Base-by-base conservation (phyloP, 1,284 basidiomycete species). In the Pholiota adiposa region DNA sequence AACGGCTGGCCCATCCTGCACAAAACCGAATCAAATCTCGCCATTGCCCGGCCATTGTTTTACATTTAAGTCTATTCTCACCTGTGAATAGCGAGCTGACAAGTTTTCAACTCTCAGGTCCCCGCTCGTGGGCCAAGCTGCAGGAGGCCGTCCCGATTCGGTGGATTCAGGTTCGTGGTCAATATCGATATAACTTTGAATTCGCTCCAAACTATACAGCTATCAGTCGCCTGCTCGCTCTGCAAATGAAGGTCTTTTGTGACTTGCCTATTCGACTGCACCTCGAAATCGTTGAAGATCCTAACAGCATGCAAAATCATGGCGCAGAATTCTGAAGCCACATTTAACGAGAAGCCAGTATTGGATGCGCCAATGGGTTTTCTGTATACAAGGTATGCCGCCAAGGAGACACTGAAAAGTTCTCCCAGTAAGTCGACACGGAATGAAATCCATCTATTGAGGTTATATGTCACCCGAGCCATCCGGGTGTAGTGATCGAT, bases 101-200 rank as follows among this genome's bases (percentile, higher is more conserved):
- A 88, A 73, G 6, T 81, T 80, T 63, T 92, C 83, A 0, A 92
- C 86, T 5, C 76, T 70, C 41, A 93, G 75, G 41, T 83, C 77
- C 3, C 91, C 91, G 40, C 85, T 88, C 0, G 89, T 79, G 0
- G 91, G 92, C 91, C 92, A 93, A 12, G 55, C 50, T 49, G 60
- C 60, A 40, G 60, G 60, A 11, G 90, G 90, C 51, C 79, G 73
- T 9, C 83, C 83, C 8, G 70, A 68, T 19, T 74, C 68, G 0
- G 77, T 78, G 0, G 80, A 67, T 57, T 78, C 76, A 2, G 83
- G 82, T 69, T 93, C 91, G 68, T 90, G 88, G 58, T 90, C 89
- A 58, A 92, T 90, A 18, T 75, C 70, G 48, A 90, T 72, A 69
- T 92, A 93, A 38, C 84, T 82, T 65, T 89, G 82, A 52, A 94